Base-by-base conservation (phyloP, 768 basidiomycete species). In the Phlebiopsis gigantea region DNA sequence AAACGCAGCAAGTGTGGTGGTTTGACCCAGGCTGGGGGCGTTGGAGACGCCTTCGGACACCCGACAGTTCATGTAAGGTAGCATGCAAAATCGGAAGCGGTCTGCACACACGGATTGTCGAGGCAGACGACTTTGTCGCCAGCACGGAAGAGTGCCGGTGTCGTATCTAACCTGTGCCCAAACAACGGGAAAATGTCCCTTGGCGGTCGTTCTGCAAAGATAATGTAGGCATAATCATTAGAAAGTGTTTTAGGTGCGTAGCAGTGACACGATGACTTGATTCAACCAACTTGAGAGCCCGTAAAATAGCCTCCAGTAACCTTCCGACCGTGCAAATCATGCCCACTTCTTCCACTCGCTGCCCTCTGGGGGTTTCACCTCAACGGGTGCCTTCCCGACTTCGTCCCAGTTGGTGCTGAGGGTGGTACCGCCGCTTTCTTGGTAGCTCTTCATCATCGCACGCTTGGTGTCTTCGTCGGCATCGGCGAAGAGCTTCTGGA, bases 391-490 rank as follows among this genome's bases (percentile, higher is more conserved):
- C 74, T 88, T 88, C 59, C 70, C 75, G 15, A 99, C 93, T 61
- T 93, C 91, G 4, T 83, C 84, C 96, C 96, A 99, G 69, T 97
- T 93, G 0, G 96, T 99, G 73, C 91, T 94, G 41, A 99, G 76
- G 0, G 93, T 88, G 8, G 97, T 99, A 7, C 97, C 97, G 6
- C 93, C 93, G 62, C 90, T 93, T 76, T 99, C 96, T 58, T 80
- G 78, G 70, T 91, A 98, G 67, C 92, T 95, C 80, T 99, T 99
- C 85, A 98, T 85, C 94, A 99, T 99, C 2, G 97, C 97, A 34
- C 86, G 81, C 65, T 79, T 84, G 14, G 95, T 92, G 64, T 99
- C 91, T 0, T 93, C 90, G 63, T 97, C 93, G 24, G 95, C 90
- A 68, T 90, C 90, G 5, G 80, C 78, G 65, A 88, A 99, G 60